Evolutionary conservation across 495 filamentous ascomycete species (phyloP), one percentile per base, ranked within the genome.

Genomic region (Talaromyces adpressus): DNA sequence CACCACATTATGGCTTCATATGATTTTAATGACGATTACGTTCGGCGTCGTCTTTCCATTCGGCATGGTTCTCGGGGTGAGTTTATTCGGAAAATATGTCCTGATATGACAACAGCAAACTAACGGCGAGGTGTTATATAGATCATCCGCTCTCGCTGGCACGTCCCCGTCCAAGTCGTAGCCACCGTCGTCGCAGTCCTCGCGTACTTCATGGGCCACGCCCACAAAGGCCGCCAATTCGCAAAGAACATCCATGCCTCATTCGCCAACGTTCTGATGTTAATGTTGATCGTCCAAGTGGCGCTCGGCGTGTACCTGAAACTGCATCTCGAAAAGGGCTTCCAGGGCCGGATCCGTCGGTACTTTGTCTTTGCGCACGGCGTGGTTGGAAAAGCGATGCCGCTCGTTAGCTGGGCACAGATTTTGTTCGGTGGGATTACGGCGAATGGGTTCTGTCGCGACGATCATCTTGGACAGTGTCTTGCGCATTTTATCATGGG

Each of bases 401-500:
- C 94, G 0, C 75, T 98, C 1, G 82, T 90, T 4, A 84, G 89
- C 41, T 98, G 94, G 94, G 84, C 89, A 8, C 95, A 98, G 77
- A 97, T 98, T 89, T 71, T 98, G 6, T 96, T 98, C 73, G 94
- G 94, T 30, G 95, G 94, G 8, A 97, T 98, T 68, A 91, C 93
- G 1, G 83, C 91, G 49, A 77, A 97, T 63, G 94, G 94, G n/a
- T 98, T 96, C 78, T 98, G 94, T 72, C 87, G 88, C 59, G 92
- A 80, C 25, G 94, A 98, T 58, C 94, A 98, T 72, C 69, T 91
- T 18, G 93, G 93, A 6, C 95, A 98, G 77, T 98, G 94, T 76
- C 76, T 91, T 29, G 95, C 94, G 32, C 94, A 98, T 74, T 98
- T 98, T 71, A 98, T 98, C 71, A 98, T 98, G 95, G 94, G 94